phyloP scores from a whole-genome alignment of 257 asterid genomes.

The Vinca minor region DNA sequence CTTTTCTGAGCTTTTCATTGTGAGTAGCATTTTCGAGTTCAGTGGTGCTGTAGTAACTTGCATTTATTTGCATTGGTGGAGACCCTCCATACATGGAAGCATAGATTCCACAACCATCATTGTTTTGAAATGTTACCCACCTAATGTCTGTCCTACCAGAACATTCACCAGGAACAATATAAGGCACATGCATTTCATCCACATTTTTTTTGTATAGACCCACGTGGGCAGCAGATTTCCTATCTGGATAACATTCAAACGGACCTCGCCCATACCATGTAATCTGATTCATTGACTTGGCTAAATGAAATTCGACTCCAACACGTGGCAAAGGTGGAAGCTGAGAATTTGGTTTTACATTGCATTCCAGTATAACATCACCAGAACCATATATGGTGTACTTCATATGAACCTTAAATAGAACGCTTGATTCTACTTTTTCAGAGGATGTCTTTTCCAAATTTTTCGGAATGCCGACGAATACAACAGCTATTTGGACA shows the following conservation, averaged over 20 bases:
- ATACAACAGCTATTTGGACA: slow-evolving; percentile 46
- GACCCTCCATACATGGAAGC: slow-evolving; percentile 67
- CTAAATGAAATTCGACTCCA: slow-evolving; percentile 74
- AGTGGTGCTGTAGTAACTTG: slow-evolving; percentile 74
- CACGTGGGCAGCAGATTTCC: slow-evolving; percentile 84
- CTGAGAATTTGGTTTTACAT: slow-evolving; percentile 51
- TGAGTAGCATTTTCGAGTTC: slow-evolving; percentile 91
- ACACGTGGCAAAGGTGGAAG: slow-evolving; percentile 96
- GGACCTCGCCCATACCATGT: slow-evolving; percentile 93
- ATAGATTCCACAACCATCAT: slow-evolving; percentile 61
- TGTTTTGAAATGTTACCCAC: slow-evolving; percentile 74
- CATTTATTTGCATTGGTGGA: slow-evolving; percentile 88
- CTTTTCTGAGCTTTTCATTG: slow-evolving; percentile 55
- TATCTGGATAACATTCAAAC: slow-evolving; percentile 95
- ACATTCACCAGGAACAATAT: slow-evolving; percentile 72
- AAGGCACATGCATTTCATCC: slow-evolving; percentile 80
- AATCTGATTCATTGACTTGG: slow-evolving; percentile 58
- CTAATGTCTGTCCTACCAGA: slow-evolving; percentile 86
- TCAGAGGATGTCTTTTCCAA: slow-evolving; percentile 26
- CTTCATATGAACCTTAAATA: slow-evolving; percentile 41
- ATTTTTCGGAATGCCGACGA: slow-evolving; percentile 41
- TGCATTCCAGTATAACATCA: slow-evolving; percentile 68
- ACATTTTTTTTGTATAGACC: slow-evolving; percentile 61
- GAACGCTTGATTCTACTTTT: slow-evolving; percentile 22
- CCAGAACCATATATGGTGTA: slow-evolving; percentile 74